Evolutionary conservation across 805 yeast genomes (phyloP), one percentile per base, ranked within the genome.

Genomic region (Yamadazyma ubonensis): DNA sequence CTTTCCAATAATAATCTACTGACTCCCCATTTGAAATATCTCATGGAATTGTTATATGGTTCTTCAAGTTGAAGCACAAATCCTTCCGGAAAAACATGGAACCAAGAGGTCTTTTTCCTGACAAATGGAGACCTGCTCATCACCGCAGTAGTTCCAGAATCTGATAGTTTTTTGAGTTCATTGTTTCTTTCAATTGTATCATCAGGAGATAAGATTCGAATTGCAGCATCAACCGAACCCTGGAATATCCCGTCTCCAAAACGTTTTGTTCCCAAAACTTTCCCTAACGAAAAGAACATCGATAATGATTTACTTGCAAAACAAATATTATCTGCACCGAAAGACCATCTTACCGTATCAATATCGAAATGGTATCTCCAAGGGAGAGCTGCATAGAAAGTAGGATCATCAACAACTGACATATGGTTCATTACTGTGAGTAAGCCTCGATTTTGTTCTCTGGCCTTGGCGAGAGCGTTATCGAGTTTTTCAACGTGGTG

Each of bases 1-100:
- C 95, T 71, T 59, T 91, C 99, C 40, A 93, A 63, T 4, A 93
- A 72, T 50, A 90, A 57, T 49, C 99, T 72, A 2, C 96, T 78
- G 1, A 89, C 81, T 0, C 99, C 99, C 98, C 98, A 91, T 56
- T 86, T 83, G 71, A 93, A 91, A 61, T 86, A 91, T 46, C 96
- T 71, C 93, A 93, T 86, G 3, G 97, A 88, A 49, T 87, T 85
- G 36, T 75, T 71, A 56, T 78, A 80, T 0, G 96, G 96, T 25
- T 83, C 81, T 44, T 81, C 74, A 35, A 86, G 59, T 59, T 93
- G 99, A 38, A 91, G 75, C 4, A 91, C 98, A 58, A 83, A 87
- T 0, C 95, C 96, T 59, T 91, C 99, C 0, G 99, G 99, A 61
- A 87, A 91, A 3, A 89, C 79, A 58, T 91, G 98, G 43, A 93